Percentiles rank a stretch among this genome's conserved stretches.
Evolutionary conservation across 805 yeast genomes (phyloP).

Genomic region (Yamadazyma sp.): DNA sequence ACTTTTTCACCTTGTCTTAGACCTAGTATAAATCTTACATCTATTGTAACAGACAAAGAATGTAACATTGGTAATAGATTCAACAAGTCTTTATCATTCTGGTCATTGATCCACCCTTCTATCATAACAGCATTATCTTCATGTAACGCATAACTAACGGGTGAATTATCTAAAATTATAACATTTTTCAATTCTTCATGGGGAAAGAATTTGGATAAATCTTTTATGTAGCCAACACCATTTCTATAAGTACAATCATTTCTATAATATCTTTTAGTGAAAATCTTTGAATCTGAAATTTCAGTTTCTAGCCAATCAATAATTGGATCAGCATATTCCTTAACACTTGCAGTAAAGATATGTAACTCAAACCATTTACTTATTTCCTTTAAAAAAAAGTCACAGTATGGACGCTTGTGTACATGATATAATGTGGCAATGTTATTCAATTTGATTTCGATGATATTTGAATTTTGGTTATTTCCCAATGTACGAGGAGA

Average conservation of each 20-base stretch:
- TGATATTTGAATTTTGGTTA: constrained; percentile 47
- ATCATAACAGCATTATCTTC: constrained; percentile 87
- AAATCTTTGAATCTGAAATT: constrained; percentile 24
- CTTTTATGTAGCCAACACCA: constrained; percentile 79
- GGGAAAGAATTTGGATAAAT: constrained; percentile 36
- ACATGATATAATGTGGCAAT: constrained; percentile 83
- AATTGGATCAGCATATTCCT: constrained; percentile 96
- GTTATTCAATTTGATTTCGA: constrained; percentile 71
- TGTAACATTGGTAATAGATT: constrained; percentile 77
- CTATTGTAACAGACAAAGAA: constrained; percentile 75
- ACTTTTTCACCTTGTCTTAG: constrained; percentile 69
- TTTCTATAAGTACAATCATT: constrained; percentile 71
- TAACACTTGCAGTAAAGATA: constrained; percentile 91
- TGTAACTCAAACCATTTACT: constrained; percentile 85
- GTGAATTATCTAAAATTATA: constrained; percentile 88
- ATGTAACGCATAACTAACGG: constrained; percentile 80
- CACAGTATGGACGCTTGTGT: constrained; percentile 89
- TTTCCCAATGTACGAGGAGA: constrained; percentile 43
- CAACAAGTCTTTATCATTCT: constrained; percentile 80
- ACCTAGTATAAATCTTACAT: constrained; percentile 75
- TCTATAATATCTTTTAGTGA: constrained; percentile 67
- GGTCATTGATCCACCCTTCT: constrained; percentile 98
- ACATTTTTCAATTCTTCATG: constrained; percentile 70
- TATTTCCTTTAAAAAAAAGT: constrained; percentile 73
- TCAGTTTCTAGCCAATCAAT: constrained; percentile 86